Conservation (phyloP, 108 stramenopile species). For the Craspedostauros australis region DNA sequence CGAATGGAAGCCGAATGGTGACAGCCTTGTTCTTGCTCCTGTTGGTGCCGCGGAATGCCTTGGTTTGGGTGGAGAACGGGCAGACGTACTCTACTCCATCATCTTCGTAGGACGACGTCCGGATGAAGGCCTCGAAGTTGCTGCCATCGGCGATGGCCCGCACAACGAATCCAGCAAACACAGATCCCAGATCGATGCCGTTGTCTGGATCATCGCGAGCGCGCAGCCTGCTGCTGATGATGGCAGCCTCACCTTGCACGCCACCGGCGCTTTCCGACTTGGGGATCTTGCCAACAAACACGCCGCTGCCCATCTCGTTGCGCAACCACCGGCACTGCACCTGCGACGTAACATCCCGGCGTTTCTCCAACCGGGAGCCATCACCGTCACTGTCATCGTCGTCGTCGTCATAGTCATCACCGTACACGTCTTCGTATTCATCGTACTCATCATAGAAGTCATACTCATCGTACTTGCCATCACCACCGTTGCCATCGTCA, state of each 20-base stretch:
- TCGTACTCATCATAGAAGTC: neutral
- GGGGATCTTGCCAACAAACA: conserved; percentile 69
- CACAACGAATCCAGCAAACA: conserved; percentile 73
- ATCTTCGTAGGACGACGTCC: conserved; percentile 58
- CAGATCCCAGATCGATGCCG: conserved; percentile 63
- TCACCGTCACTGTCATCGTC: conserved; percentile 12
- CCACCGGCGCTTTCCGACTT: neutral
- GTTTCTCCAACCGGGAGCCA: conserved; percentile 4
- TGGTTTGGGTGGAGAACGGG: conserved; percentile 60
- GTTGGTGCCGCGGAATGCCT: conserved; percentile 30
- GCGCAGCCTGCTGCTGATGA: conserved; percentile 61
- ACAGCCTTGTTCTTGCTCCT: conserved; percentile 52
- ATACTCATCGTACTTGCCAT: conserved; percentile 2
- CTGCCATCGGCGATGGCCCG: conserved; percentile 72
- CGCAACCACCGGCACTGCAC: conserved; percentile 64
- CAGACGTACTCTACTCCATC: conserved; percentile 78
- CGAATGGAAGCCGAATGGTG: conserved; percentile 48
- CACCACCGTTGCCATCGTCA: conserved; percentile 13
- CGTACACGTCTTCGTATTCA: neutral
- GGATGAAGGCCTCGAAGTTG: conserved; percentile 67
- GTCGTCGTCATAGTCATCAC: conserved; percentile 16
- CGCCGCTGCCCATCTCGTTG: conserved; percentile 69
- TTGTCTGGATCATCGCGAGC: conserved; percentile 58
- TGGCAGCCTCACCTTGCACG: conserved; percentile 52
- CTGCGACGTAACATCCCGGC: conserved; percentile 18